These are phyloP conservation scores for Limtongia smithiae DNA, from an alignment of 805 yeast species.

Conservation along the genomic window DNA sequence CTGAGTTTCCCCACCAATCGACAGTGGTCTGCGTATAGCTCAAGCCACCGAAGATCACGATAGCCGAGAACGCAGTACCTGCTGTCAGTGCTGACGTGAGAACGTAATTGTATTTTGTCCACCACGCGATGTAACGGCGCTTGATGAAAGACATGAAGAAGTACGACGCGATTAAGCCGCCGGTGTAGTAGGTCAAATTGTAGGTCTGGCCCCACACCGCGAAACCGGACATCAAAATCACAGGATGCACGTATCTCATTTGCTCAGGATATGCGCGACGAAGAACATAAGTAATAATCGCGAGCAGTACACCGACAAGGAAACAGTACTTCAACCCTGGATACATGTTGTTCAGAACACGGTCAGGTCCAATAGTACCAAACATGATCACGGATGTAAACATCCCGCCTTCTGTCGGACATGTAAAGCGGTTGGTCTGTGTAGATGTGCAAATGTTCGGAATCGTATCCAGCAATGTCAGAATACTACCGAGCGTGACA, in stretches of 20 bases:
- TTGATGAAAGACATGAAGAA: slow-evolving; percentile 56
- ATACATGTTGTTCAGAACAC: slow-evolving; percentile 2
- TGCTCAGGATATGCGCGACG: slow-evolving; percentile 6
- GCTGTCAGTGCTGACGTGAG: slow-evolving; percentile 62
- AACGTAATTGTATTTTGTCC: slow-evolving; percentile 70
- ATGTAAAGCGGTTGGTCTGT: slow-evolving; percentile 9
- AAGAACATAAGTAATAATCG: slow-evolving; percentile 16
- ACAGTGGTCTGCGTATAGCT: slow-evolving; percentile 35
- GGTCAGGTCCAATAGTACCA: background rate
- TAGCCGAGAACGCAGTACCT: slow-evolving; percentile 60
- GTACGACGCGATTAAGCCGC: slow-evolving; percentile 40
- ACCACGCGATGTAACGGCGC: slow-evolving; percentile 57
- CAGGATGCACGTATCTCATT: slow-evolving; percentile 4
- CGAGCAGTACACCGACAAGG: background rate
- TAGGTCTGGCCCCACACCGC: slow-evolving; percentile 13
- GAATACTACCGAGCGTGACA: slow-evolving; percentile 8
- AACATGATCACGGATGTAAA: background rate
- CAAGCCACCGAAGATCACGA: slow-evolving; percentile 50
- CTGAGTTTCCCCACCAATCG: slow-evolving; percentile 58
- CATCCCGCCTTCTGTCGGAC: slow-evolving; percentile 3
- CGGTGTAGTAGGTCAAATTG: slow-evolving; percentile 11
- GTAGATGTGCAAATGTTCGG: slow-evolving; percentile 9
- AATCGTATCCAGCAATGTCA: slow-evolving; percentile 2
- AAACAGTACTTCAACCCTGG: slow-evolving; percentile 1
- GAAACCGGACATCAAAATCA: slow-evolving; percentile 3